Evolutionary conservation across 1,284 basidiomycete genomes (phyloP).

Genomic region (Moniliella sp.): DNA sequence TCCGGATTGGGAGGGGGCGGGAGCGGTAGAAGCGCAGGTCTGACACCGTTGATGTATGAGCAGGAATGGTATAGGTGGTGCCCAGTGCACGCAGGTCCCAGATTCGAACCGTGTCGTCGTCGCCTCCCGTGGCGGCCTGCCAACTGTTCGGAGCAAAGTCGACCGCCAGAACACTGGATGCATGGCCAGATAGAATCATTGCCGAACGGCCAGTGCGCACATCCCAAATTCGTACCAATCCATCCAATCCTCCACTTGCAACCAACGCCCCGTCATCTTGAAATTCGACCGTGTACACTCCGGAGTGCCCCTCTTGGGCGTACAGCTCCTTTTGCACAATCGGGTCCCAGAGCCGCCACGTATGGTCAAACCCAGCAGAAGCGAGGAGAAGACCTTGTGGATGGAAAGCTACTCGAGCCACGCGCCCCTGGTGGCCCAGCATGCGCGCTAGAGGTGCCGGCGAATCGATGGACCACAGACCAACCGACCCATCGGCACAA

Average conservation of each 20-base stretch:
- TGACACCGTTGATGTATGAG: slow-evolving; percentile 77
- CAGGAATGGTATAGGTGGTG: slow-evolving; percentile 84
- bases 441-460: slow-evolving; percentile 58
- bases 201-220: slow-evolving; percentile 77
- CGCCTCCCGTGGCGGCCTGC: slow-evolving; percentile 84
- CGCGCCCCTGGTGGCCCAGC: slow-evolving; percentile 67
- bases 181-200: slow-evolving; percentile 93
- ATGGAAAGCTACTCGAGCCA: slow-evolving; percentile 84
- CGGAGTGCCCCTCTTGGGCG: slow-evolving; percentile 86
- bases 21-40: slow-evolving; percentile 79
- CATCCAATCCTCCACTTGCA: slow-evolving; percentile 83
- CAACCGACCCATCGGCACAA: slow-evolving; percentile 61
- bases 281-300: slow-evolving; percentile 82
- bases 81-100: slow-evolving; percentile 90
- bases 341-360: slow-evolving; percentile 95
- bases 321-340: slow-evolving; percentile 57
- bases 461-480: slow-evolving; percentile 51
- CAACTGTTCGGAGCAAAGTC: slow-evolving; percentile 89
- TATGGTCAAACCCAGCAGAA: slow-evolving; percentile 85
- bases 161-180: slow-evolving; percentile 72
- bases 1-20: not conserved
- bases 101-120: slow-evolving; percentile 88
- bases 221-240: slow-evolving; percentile 92
- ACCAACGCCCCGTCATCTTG: slow-evolving; percentile 80
- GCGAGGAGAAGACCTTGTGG: slow-evolving; percentile 78